Evolutionary conservation across 176 grass and related monocot genomes (phyloP), one percentile per base, ranked within the genome.

Genomic region (Rhynchospora pubera): DNA sequence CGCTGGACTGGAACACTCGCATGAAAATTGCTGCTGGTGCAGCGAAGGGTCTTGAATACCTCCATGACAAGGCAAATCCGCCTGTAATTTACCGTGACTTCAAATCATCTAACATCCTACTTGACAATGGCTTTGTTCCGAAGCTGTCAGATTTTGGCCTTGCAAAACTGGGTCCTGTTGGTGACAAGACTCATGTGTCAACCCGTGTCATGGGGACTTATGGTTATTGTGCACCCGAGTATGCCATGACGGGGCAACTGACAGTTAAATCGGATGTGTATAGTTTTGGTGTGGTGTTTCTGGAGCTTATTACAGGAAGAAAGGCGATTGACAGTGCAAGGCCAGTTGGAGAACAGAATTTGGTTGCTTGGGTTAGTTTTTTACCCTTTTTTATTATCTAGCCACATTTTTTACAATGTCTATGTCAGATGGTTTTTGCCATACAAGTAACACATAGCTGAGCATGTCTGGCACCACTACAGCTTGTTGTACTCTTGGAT

Each of bases 131-230:
- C 58, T 95, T 93, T 79, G 85, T 88, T 77, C 92, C 96, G 11
- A 98, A 98, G 84, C 80, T 98, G 44, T 98, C 96, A 44, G 96
- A 98, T 62, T 98, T 98, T 86, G 96, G 96, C n/a, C 92, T 98
- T 77, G 96, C 96, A 60, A 98, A 98, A 88, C 90, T 98, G 86
- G 96, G 96, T 74, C 96, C 96, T 9, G 96, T 98, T 83, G 96
- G 96, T 87, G 92, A 98, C 73, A 91, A 95, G 52, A 98, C 96
- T 79, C 96, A 98, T 16, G 96, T 98, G 28, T 94, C 92, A 79
- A 98, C 96, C 80, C 88, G 96, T 58, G 96, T 98, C 75, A 98
- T 98, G 96, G 96, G 96, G 86, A 98, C 96, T 2, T 98, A 98
- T 87, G 96, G 96, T 55, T 98, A 98, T 81, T 98, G 92, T 7